phyloP scores from a whole-genome alignment of 2,329 filamentous ascomycete species.

The Fusarium sp. region DNA sequence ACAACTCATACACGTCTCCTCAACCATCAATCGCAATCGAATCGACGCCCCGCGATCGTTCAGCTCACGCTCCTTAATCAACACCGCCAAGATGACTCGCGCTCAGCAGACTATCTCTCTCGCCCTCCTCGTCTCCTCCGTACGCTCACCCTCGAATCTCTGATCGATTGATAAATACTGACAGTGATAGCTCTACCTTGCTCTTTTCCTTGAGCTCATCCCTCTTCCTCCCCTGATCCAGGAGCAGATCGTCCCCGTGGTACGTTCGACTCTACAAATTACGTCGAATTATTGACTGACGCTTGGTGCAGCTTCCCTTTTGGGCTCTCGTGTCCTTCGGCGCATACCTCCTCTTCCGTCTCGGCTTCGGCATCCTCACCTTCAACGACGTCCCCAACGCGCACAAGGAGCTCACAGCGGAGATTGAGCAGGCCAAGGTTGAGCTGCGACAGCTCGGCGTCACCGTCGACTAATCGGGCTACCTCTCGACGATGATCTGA shows the following conservation, averaged over 20 bases:
- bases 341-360: slow-evolving; percentile 89
- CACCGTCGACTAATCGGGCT: slow-evolving; percentile 72
- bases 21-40: slow-evolving; percentile 25
- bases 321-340: slow-evolving; percentile 93
- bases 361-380: slow-evolving; percentile 92
- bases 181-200: slow-evolving; percentile 82
- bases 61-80: slow-evolving; percentile 16
- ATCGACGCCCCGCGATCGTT: slow-evolving; percentile 2
- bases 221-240: slow-evolving; percentile 83
- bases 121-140: slow-evolving; percentile 86
- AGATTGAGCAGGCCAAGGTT: slow-evolving; percentile 81
- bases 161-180: slow-evolving; percentile 29
- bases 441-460: slow-evolving; percentile 82
- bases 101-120: slow-evolving; percentile 93
- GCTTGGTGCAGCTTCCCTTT: slow-evolving; percentile 78
- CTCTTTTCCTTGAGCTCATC: slow-evolving; percentile 84
- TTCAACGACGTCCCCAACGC: slow-evolving; percentile 97
- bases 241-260: slow-evolving; percentile 87
- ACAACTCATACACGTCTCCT: slow-evolving; percentile 48
- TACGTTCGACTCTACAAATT: slow-evolving; percentile 61
- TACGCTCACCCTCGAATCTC: slow-evolving; percentile 59
- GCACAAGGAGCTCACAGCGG: slow-evolving; percentile 86
- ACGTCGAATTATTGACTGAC: neutral
- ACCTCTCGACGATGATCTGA: slow-evolving; percentile 17
- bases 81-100: slow-evolving; percentile 80